Conservation (phyloP, 1,139 yeast species). For the Saccharomyces pastorianus region DNA sequence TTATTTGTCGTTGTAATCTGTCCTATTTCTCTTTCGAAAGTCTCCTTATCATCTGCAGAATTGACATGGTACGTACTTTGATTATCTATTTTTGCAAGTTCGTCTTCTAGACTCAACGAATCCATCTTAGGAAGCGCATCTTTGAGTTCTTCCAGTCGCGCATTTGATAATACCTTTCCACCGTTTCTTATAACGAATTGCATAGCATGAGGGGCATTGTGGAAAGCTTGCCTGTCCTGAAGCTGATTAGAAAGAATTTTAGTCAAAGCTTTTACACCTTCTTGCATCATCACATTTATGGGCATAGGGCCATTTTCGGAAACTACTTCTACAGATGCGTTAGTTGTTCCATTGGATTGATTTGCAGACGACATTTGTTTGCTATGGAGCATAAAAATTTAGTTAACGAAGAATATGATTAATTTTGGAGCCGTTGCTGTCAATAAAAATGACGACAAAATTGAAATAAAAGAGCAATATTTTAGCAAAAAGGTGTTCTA, state of each 20-base stretch:
- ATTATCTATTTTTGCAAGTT: conserved; percentile 10
- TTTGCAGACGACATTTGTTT: conserved; percentile 3
- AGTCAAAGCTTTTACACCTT: conserved; percentile 29
- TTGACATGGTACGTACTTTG: conserved; percentile 10
- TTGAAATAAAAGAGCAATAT: not conserved
- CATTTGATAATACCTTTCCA: not conserved
- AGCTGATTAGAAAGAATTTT: conserved; percentile 25
- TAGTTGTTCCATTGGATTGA: conserved; percentile 5
- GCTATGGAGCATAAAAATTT: not conserved
- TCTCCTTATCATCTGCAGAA: not conserved
- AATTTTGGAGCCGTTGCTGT: not conserved
- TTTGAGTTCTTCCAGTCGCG: not conserved
- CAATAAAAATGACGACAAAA: not conserved
- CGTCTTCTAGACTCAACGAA: conserved; percentile 5
- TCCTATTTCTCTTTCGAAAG: not conserved
- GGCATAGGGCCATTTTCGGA: conserved; percentile 28
- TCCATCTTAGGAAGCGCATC: not conserved
- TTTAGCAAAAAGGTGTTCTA: too few species aligned
- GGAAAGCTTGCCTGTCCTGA: conserved; percentile 21
- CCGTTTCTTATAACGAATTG: conserved; percentile 22
- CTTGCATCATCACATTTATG: conserved; percentile 30
- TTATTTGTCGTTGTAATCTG: not conserved
- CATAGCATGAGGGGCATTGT: conserved; percentile 19
- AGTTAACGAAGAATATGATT: not conserved
- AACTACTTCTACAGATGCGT: conserved; percentile 23